phyloP scores from a whole-genome alignment of 305 asterid species.

The Solanum chacoense region DNA sequence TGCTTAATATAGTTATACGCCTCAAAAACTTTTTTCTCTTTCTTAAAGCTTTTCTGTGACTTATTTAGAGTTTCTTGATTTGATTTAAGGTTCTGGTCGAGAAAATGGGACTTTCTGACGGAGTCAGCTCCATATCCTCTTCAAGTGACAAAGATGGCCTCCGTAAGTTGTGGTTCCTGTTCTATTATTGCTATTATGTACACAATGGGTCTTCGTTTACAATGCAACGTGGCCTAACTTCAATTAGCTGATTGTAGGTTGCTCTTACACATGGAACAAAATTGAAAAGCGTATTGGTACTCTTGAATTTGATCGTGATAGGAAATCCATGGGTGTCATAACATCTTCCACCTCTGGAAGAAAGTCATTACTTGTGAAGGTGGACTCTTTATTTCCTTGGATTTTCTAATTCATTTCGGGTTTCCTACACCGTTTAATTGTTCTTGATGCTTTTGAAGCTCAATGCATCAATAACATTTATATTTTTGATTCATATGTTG shows the following conservation, averaged over 20 bases:
- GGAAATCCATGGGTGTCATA: slow-evolving; percentile 93
- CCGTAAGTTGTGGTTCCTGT: slow-evolving; percentile 40
- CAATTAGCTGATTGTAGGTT: slow-evolving; percentile 30
- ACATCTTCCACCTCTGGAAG: slow-evolving; percentile 50
- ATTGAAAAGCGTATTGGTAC: slow-evolving; percentile 81
- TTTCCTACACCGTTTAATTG: not conserved
- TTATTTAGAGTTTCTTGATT: slow-evolving; percentile 8
- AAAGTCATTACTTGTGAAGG: slow-evolving; percentile 74
- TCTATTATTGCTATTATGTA: not conserved
- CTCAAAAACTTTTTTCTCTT: not conserved
- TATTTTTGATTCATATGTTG: not conserved
- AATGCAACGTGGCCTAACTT: slow-evolving; percentile 15
- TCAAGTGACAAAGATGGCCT: slow-evolving; percentile 41
- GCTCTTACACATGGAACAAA: slow-evolving; percentile 62
- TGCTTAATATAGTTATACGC: not conserved
- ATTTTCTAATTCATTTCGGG: not conserved
- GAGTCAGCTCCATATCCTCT: slow-evolving; percentile 35
- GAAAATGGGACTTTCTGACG: slow-evolving; percentile 89
- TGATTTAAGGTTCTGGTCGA: slow-evolving; percentile 78
- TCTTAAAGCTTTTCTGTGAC: not conserved
- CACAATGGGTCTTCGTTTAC: not conserved
- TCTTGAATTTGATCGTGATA: slow-evolving; percentile 89
- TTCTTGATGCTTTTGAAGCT: not conserved
- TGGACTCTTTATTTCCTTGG: slow-evolving; percentile 9
- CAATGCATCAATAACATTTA: not conserved